A percentile compares a stretch with the other conserved stretches of the same genome.
These are phyloP conservation scores for Trifolium fragiferum DNA, from an alignment of 306 rosid species.

Conservation along the genomic window DNA sequence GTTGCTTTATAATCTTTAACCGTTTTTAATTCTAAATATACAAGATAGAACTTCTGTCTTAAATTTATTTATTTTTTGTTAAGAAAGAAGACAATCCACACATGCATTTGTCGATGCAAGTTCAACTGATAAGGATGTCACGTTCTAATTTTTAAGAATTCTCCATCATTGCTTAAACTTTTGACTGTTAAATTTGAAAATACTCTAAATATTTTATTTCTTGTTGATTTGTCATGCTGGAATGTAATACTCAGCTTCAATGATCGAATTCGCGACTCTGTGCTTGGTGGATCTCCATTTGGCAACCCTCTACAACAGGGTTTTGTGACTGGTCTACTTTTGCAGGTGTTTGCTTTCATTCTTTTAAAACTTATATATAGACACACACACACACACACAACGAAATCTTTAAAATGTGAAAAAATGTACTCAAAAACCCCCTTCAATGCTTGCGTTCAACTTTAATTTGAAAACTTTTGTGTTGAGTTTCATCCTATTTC, in stretches of 20 bases:
- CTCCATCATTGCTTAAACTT: constrained; percentile 5
- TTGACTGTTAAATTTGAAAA: constrained; percentile 21
- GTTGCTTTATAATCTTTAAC: constrained; percentile 26
- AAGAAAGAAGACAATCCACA: constrained; percentile 6
- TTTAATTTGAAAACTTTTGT: constrained; percentile 18
- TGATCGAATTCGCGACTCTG: constrained; percentile 93
- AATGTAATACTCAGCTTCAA: constrained; percentile 66
- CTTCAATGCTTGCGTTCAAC: constrained; percentile 20
- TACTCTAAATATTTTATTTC: constrained; percentile 33
- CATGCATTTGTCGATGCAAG: constrained; percentile 10
- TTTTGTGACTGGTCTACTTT: constrained; percentile 80
- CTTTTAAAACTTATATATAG: not conserved
- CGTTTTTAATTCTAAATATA: not conserved
- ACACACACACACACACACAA: no score
- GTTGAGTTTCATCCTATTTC: constrained; percentile 41
- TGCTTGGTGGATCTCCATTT: constrained; percentile 98
- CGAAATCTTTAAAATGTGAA: no score
- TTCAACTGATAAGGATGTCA: constrained; percentile 28
- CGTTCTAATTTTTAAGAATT: constrained; percentile 15
- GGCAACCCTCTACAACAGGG: constrained; percentile 98
- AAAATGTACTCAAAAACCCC: not conserved
- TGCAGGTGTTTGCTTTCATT: constrained; percentile 60
- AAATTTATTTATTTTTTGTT: not conserved
- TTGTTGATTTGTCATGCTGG: constrained; percentile 39
- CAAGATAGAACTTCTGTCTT: not conserved